Percentiles rank a stretch among this genome's conserved stretches.
Conservation (phyloP, 1,284 basidiomycete genomes). For the Volvariella surrecta region DNA sequence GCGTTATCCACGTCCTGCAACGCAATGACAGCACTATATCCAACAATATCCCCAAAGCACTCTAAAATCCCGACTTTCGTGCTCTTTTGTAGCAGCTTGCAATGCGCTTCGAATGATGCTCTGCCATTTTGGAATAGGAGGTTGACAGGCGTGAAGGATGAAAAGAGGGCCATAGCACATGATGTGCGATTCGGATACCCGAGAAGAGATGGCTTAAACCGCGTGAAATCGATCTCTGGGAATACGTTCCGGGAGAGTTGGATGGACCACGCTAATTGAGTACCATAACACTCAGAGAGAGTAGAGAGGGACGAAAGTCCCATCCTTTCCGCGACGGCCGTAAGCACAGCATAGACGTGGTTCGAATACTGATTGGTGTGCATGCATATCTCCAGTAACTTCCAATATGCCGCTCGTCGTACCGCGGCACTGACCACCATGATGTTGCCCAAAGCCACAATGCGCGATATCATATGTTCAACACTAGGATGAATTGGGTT, state of each 20-base stretch:
- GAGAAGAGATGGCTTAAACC: constrained; percentile 61
- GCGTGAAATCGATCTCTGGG: constrained; percentile 28
- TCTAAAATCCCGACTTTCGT: constrained; percentile 43
- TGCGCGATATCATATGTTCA: constrained; percentile 74
- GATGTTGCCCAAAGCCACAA: constrained; percentile 76
- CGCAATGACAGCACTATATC: constrained; percentile 46
- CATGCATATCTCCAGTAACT: constrained; percentile 69
- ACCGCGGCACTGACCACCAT: constrained; percentile 76
- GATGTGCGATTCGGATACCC: constrained; percentile 59
- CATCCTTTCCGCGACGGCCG: constrained; percentile 56
- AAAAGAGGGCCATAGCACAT: constrained; percentile 54
- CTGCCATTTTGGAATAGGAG: constrained; percentile 39
- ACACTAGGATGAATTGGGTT: constrained; percentile 32
- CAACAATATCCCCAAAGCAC: constrained; percentile 70
- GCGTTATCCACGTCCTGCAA: constrained; percentile 23
- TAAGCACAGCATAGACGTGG: constrained; percentile 62
- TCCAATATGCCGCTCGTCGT: constrained; percentile 84
- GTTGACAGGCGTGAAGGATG: constrained; percentile 53
- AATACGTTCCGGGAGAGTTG: constrained; percentile 11
- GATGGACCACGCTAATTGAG: constrained; percentile 67
- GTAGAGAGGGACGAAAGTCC: constrained; percentile 58
- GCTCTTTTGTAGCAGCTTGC: constrained; percentile 47
- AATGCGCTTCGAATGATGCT: constrained; percentile 51
- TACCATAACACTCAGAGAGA: constrained; percentile 76
- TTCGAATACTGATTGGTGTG: constrained; percentile 36